Base-by-base conservation (phyloP, 192 early-diverging fungal genomes). In the Coemansia sp. region DNA sequence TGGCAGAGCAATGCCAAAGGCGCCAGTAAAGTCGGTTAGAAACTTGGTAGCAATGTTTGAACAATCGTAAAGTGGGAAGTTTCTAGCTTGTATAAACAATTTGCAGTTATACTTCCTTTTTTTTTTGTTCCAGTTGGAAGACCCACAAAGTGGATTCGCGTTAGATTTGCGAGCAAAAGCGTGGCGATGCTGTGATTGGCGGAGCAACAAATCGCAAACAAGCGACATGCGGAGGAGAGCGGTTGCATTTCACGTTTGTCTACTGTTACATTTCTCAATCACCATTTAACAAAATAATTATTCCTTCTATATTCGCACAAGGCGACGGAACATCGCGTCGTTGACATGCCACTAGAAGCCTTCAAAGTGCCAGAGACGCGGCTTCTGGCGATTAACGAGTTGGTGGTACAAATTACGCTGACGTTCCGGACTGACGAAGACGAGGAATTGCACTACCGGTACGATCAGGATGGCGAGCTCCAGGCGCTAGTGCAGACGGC, bases 11-110 rank as follows among this genome's bases (percentile, higher is more conserved):
- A 40, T 39, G 14, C 44, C 59, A 41, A 68, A 59, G 61, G 66
- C 71, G 21, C 73, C 73, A 3, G 64, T 45, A 34, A 81, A 81
- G 41, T 81, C 79, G 1, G 79, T 81, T 1, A 60, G 53, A 37
- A 81, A 81, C 42, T 57, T 81, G 44, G 79, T 76, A 8, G 73
- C 79, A 3, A 76, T 81, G 70, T 81, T 81, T 54, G 79, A 81
- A 35, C 59, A 73, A 19, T 24, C 66, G 21, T 78, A 64, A 50
- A 34, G 14, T 24, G 17, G 7, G 13, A 11, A 11, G 21, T 7
- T 40, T 59, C 35, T 59, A 10, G 13, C 35, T 21, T 56, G 41
- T 46, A 35, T 45, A 6, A 16, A 21, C 17, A 3, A 19, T 53
- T 24, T 27, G 3, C 13, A 37, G 24, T 27, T 27, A 27, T 27